phyloP scores from a whole-genome alignment of 495 filamentous ascomycete genomes.

The Neurospora sp. region DNA sequence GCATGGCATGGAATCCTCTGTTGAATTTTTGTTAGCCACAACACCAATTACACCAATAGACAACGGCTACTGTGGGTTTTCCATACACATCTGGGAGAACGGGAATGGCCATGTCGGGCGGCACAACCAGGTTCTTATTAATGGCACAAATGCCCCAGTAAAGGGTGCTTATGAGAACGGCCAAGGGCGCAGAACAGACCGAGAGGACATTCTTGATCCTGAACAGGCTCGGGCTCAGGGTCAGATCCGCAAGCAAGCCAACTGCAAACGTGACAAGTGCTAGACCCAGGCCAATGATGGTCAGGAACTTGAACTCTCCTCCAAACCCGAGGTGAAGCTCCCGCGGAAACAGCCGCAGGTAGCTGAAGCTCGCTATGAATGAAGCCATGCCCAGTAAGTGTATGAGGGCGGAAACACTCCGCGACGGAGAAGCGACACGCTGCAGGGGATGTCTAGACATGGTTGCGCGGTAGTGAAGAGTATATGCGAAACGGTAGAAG shows the following conservation, averaged over 20 bases:
- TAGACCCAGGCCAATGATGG: constrained; percentile 67
- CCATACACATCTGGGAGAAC: constrained; percentile 45
- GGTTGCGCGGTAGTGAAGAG: not conserved
- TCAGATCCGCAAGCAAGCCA: constrained; percentile 68
- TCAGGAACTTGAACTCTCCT: constrained; percentile 78
- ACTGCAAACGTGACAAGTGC: constrained; percentile 57
- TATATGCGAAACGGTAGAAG: not conserved
- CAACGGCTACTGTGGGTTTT: not conserved
- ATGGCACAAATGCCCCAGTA: constrained; percentile 72
- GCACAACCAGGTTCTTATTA: constrained; percentile 45
- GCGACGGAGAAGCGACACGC: constrained; percentile 57
- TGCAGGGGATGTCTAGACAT: constrained; percentile 57
- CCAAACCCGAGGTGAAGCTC: constrained; percentile 60
- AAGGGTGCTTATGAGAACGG: constrained; percentile 71
- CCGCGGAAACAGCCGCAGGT: constrained; percentile 28
- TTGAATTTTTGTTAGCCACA: not conserved
- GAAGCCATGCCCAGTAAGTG: constrained; percentile 62
- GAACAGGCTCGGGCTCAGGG: constrained; percentile 55
- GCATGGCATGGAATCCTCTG: constrained; percentile 64
- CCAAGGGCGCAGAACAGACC: constrained; percentile 64
- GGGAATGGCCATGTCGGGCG: constrained; percentile 35
- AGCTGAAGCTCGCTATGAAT: constrained; percentile 61
- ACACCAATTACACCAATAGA: not conserved
- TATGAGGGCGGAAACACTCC: constrained; percentile 55
- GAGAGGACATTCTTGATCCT: constrained; percentile 62